Percentiles rank a stretch among this genome's conserved stretches.
Conservation (phyloP, 306 rosid genomes). For the Medicago lupulina region DNA sequence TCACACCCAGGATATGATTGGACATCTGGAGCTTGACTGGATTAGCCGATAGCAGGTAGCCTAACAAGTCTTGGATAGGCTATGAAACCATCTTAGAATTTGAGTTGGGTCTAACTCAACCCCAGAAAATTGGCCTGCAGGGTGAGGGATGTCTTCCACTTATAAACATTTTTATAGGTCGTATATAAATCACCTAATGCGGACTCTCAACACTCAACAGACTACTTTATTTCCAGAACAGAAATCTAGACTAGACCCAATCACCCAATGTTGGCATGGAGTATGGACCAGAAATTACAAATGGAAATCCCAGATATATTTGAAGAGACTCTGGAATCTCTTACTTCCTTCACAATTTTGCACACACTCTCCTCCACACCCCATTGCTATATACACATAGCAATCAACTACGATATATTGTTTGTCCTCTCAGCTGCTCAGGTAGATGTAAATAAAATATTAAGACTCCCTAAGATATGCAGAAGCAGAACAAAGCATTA, state of each 20-base stretch:
- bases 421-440: neutral
- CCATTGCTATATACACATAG: neutral
- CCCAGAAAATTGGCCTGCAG: no score
- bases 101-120: no score
- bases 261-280: neutral
- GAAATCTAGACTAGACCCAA: neutral
- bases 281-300: constrained; percentile 2
- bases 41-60: neutral
- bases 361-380: neutral
- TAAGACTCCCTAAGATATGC: neutral
- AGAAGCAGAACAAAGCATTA: constrained; percentile 7
- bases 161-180: no score
- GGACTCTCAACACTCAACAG: neutral
- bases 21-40: neutral
- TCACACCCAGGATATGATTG: neutral
- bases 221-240: neutral
- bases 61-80: no score
- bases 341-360: neutral
- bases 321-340: neutral
- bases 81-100: no score
- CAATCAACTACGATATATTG: neutral
- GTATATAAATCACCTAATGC: neutral
- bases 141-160: no score
- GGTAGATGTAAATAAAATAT: constrained; percentile 21
- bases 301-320: neutral